These are phyloP conservation scores for Cymbopogon citratus DNA, from an alignment of 176 grass and related monocot genomes.

Conservation along the genomic window DNA sequence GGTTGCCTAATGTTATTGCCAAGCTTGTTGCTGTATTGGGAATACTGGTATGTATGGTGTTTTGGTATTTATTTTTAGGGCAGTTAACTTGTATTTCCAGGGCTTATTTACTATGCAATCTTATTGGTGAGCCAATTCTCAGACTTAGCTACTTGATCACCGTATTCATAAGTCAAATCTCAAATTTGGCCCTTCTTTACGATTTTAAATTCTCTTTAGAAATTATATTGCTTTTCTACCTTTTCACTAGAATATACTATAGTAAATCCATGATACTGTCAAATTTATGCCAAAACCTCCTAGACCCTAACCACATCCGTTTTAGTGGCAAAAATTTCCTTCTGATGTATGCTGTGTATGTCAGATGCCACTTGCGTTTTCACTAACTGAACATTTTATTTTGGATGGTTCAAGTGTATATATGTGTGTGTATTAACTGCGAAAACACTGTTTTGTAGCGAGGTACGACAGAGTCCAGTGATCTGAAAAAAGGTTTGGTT, in stretches of 20 bases:
- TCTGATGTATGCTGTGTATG: background rate
- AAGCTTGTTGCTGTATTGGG: slow-evolving; percentile 77
- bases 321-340: background rate
- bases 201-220: background rate
- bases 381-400: background rate
- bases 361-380: background rate
- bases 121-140: background rate
- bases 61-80: slow-evolving; percentile 8
- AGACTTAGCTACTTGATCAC: background rate
- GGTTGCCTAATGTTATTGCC: slow-evolving; percentile 58
- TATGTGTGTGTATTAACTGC: background rate
- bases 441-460: slow-evolving; percentile 42
- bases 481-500: slow-evolving; percentile 58
- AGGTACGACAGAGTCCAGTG: slow-evolving; percentile 44
- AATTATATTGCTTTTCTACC: background rate
- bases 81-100: background rate
- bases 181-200: background rate
- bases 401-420: background rate
- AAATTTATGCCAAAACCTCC: slow-evolving; percentile 1
- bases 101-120: background rate
- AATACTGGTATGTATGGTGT: slow-evolving; percentile 52
- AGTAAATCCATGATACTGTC: background rate
- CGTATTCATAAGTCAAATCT: background rate
- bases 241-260: background rate
- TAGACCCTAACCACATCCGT: background rate